Base-by-base conservation (phyloP, 495 filamentous ascomycete species). In the Sordaria brevicollis region DNA sequence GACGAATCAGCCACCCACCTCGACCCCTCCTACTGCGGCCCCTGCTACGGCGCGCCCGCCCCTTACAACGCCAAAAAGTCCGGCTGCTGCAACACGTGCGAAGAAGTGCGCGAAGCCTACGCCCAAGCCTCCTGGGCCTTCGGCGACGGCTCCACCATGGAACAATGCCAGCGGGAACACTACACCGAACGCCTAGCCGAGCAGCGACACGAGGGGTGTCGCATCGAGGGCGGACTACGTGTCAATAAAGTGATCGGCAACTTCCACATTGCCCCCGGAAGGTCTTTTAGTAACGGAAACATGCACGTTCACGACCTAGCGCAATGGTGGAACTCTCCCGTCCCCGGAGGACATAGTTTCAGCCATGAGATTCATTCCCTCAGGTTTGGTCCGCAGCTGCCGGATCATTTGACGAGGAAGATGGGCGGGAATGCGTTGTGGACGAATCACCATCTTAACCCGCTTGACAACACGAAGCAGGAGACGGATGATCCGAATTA, bases 181-280 rank as follows among this genome's bases (percentile, higher is more conserved):
- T 99, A 97, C 78, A 84, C 86, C 68, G 91, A 97, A 78, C 89
- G 89, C 68, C 83, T 99, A 54, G 91, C 94, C 75, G 89, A 88
- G 69, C 94, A 97, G 81, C 88, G 93, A 31, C 85, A 88, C 17
- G 96, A 99, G 77, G 95, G 95, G 34, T 99, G 95, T 79, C 93
- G 96, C 34, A 91, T 99, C 70, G 94, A 97, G 74, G 95, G 95
- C 70, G 90, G 88, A 13, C 86, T 99, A 71, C 90, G 92, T 35
- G 95, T 99, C 57, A 99, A 98, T 83, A 99, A 99, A 78, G 95
- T 99, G 2, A 85, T 98, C 68, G 95, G 95, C 54, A 99, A 99
- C 82, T 99, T 99, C 87, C 95, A 99, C 81, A 91, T 99, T 74
- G 96, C 95, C 2, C 96, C 95, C 1, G 95, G 95, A 76, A 90